Evolutionary conservation across 768 basidiomycete genomes (phyloP).

Genomic region (Saitozyma podzolica): DNA sequence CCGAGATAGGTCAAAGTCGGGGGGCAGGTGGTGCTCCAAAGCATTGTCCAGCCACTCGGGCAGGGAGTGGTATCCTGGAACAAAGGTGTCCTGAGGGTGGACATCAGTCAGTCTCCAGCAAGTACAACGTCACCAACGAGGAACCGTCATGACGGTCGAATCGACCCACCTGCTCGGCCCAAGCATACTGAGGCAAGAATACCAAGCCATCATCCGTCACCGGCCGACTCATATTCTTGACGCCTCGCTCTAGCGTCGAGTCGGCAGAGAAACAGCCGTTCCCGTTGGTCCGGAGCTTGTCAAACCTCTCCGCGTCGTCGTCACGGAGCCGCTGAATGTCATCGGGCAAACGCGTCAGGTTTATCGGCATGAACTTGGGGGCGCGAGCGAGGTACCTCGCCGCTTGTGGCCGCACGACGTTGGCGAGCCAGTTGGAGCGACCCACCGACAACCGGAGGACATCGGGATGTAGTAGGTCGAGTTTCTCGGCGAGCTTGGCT

Average conservation of each 20-base stretch:
- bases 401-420: constrained; percentile 15
- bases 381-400: constrained; percentile 13
- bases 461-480: constrained; percentile 3
- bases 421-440: constrained; percentile 8
- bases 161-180: neutral
- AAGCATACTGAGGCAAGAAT: constrained; percentile 22
- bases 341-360: constrained; percentile 16
- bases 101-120: too few relatives aligned
- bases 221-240: constrained; percentile 9
- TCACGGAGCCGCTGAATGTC: constrained; percentile 15
- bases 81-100: too few relatives aligned
- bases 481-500: neutral
- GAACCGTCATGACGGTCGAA: too few relatives aligned
- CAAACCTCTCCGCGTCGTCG: constrained; percentile 8
- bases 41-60: constrained; percentile 9
- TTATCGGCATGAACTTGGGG: constrained; percentile 11
- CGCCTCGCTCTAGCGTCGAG: constrained; percentile 21
- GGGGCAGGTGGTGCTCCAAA: constrained; percentile 12
- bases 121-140: too few relatives aligned
- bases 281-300: constrained; percentile 9
- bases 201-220: constrained; percentile 18
- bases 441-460: constrained; percentile 12
- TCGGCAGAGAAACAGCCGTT: constrained; percentile 30
- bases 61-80: constrained; percentile 3
- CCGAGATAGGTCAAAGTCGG: constrained; percentile 17